Percentiles rank a stretch among this genome's conserved stretches.
These are phyloP conservation scores for Boletellus dicymbophilus DNA, from an alignment of 1,284 basidiomycete species.

Conservation along the genomic window DNA sequence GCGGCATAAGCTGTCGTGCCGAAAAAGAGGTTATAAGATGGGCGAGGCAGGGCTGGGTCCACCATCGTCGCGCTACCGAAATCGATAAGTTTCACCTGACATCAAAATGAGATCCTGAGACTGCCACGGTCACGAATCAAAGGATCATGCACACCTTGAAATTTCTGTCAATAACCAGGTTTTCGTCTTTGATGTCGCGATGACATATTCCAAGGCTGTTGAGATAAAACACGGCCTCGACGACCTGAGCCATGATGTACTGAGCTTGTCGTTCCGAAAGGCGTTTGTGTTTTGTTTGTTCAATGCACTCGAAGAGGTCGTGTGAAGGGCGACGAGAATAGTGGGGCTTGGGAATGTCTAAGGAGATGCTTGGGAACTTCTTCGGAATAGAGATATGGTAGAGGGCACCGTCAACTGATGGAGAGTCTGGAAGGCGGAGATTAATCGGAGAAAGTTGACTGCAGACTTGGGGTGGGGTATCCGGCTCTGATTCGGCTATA, in stretches of 20 bases:
- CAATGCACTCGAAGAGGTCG: constrained; percentile 93
- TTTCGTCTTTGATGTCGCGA: constrained; percentile 95
- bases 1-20: constrained; percentile 82
- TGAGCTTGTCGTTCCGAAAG: constrained; percentile 80
- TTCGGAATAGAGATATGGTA: constrained; percentile 10
- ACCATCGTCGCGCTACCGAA: constrained; percentile 87
- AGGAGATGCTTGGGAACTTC: constrained; percentile 9
- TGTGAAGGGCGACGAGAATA: constrained; percentile 79
- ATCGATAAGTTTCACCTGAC: constrained; percentile 89
- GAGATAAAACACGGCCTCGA: constrained; percentile 82
- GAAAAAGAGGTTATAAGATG: constrained; percentile 76
- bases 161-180: constrained; percentile 80
- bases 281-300: constrained; percentile 77
- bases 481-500: constrained; percentile 40
- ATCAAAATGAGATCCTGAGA: constrained; percentile 5
- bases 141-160: constrained; percentile 50
- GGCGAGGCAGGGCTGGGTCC: constrained; percentile 64
- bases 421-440: constrained; percentile 21
- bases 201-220: constrained; percentile 80
- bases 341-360: constrained; percentile 40
- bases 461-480: constrained; percentile 42
- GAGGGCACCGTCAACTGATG: constrained; percentile 7
- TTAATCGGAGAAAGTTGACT: constrained; percentile 23
- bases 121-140: background rate
- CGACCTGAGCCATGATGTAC: constrained; percentile 86